A percentile compares a stretch with the other conserved stretches of the same genome.
Evolutionary conservation across 345 rosid genomes (phyloP).

Genomic region (Arabidopsis suecica): DNA sequence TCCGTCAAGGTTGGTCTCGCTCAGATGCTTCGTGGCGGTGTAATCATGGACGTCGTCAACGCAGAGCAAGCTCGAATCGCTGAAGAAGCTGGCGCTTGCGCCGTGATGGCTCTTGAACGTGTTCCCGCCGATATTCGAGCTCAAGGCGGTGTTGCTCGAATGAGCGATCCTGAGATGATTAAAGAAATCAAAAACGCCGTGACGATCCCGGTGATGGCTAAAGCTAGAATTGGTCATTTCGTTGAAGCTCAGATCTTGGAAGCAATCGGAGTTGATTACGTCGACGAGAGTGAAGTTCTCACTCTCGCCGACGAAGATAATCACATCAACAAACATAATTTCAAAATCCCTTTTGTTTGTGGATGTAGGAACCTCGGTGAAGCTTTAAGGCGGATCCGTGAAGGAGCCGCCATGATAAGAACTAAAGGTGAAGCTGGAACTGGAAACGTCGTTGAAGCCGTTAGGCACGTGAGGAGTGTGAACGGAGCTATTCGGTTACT

Average conservation of each 20-base stretch:
- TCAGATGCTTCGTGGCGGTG: constrained; percentile 81
- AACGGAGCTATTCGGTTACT: constrained; percentile 68
- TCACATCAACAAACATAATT: constrained; percentile 84
- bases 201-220: constrained; percentile 76
- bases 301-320: constrained; percentile 78
- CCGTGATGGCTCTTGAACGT: constrained; percentile 77
- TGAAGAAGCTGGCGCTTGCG: constrained; percentile 78
- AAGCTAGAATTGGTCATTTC: constrained; percentile 72
- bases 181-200: constrained; percentile 67
- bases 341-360: constrained; percentile 79
- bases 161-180: constrained; percentile 69
- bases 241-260: constrained; percentile 76
- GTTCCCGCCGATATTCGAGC: constrained; percentile 72
- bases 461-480: constrained; percentile 80
- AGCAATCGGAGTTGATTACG: constrained; percentile 72
- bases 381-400: constrained; percentile 73
- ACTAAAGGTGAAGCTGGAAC: constrained; percentile 91
- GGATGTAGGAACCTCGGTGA: constrained; percentile 84
- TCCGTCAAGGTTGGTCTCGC: constrained; percentile 78
- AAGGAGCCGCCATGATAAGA: constrained; percentile 86
- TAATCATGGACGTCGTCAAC: constrained; percentile 72
- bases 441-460: constrained; percentile 79
- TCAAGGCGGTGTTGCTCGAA: constrained; percentile 73
- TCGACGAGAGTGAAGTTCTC: constrained; percentile 82
- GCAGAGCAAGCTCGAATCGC: constrained; percentile 70